phyloP scores from a whole-genome alignment of 1,284 basidiomycete genomes.

The Rhodotorula sp. region DNA sequence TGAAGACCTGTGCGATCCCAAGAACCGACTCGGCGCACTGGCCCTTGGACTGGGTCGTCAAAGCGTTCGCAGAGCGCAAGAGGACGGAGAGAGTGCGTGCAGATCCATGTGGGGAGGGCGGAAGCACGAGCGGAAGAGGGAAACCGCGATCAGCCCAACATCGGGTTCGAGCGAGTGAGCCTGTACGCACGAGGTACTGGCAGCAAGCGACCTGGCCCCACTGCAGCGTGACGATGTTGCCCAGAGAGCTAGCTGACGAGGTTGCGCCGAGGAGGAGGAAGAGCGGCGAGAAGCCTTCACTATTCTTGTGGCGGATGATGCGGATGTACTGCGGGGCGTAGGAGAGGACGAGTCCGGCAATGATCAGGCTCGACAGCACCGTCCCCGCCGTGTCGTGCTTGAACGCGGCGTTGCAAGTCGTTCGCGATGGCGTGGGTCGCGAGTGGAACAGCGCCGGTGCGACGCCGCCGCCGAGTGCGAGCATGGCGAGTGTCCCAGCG shows the following conservation, averaged over 20 bases:
- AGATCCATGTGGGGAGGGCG: not conserved
- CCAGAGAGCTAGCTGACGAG: slow-evolving; percentile 49
- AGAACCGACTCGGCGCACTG: slow-evolving; percentile 78
- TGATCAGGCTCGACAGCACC: slow-evolving; percentile 70
- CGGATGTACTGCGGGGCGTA: slow-evolving; percentile 60
- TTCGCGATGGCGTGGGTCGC: slow-evolving; percentile 11
- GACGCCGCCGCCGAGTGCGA: not conserved
- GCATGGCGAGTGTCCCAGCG: not conserved
- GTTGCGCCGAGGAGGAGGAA: slow-evolving; percentile 91
- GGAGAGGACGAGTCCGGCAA: slow-evolving; percentile 61
- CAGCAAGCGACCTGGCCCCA: slow-evolving; percentile 86
- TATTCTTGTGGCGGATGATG: slow-evolving; percentile 62
- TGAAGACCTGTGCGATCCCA: slow-evolving; percentile 75
- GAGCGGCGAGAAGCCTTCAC: slow-evolving; percentile 54
- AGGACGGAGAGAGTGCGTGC: not conserved
- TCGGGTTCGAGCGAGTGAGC: not conserved
- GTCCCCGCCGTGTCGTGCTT: slow-evolving; percentile 72
- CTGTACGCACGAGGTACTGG: slow-evolving; percentile 62
- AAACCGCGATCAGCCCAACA: not conserved
- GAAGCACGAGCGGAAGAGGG: not conserved
- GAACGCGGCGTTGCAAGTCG: slow-evolving; percentile 23
- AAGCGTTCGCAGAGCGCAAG: slow-evolving; percentile 1
- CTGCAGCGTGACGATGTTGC: slow-evolving; percentile 69
- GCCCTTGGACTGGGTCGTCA: slow-evolving; percentile 58
- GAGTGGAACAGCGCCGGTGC: slow-evolving; percentile 13